Base-by-base conservation (phyloP, 148 eudicot genomes). In the Camellia japonica region DNA sequence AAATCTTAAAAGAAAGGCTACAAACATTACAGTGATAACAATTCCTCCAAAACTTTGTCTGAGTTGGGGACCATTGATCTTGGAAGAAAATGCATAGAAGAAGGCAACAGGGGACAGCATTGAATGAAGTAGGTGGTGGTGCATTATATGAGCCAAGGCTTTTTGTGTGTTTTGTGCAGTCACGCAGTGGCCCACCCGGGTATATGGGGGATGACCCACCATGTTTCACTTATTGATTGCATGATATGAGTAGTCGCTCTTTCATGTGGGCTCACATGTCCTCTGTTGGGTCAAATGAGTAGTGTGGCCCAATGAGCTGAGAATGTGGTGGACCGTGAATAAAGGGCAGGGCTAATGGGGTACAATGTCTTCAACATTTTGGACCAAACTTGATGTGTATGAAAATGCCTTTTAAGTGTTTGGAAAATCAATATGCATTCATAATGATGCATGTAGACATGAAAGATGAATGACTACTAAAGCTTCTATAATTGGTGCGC, bases 201-300 rank as follows among this genome's bases (percentile, higher is more conserved):
- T 46, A 30, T 55, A 18, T 9, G 61, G 38, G 38, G 14, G 42
- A 13, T 77, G 79, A 62, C 66, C 82, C 83, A 43, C 71, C 71
- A 61, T 84, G 89, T 80, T 59, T 78, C 82, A 30, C 83, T 41
- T 64, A 71, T 85, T 75, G 68, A 85, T 66, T 83, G 81, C 83
- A 83, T 62, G 38, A 30, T 30, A 30, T 42, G 82, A 82, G 79
- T 81, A 66, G 84, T 81, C 81, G 54, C 77, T 82, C 44, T 69
- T 78, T 65, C 78, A 75, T 82, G 84, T 86, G 89, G 89, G 89
- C 88, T 85, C 87, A 8, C 79, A 62, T 86, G 83, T 78, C 75
- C 20, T 44, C 38, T 77, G 78, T 77, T 77, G 81, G 83, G 73
- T 78, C 73, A 62, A 75, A 41, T 60, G 38, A 30, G 38, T 6